These are phyloP conservation scores for Helicostylum pulchrum DNA, from an alignment of 192 early-diverging fungal species.

Conservation along the genomic window DNA sequence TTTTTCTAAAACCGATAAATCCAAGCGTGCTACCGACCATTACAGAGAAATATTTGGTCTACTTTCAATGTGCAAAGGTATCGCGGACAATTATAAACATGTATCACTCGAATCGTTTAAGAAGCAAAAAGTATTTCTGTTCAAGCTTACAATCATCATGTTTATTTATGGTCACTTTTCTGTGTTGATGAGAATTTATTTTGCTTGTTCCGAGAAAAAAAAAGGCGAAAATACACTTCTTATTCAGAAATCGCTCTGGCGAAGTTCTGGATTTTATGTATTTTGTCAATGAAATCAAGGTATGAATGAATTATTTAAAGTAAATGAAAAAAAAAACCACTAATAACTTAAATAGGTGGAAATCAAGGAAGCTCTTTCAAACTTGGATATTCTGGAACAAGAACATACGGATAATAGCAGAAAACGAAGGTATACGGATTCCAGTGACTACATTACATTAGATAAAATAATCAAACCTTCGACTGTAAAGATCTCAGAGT, in stretches of 20 bases:
- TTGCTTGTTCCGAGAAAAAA: conserved; percentile 2
- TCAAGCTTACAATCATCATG: conserved; percentile 1
- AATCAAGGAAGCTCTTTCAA: no score
- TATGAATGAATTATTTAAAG: background rate
- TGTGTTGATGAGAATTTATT: background rate
- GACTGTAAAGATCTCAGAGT: no score
- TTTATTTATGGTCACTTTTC: background rate
- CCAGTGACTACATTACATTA: no score
- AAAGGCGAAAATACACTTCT: background rate
- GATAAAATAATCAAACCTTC: no score
- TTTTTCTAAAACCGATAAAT: background rate
- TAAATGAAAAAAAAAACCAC: background rate
- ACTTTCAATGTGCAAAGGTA: background rate
- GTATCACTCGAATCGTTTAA: background rate
- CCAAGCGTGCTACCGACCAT: conserved; percentile 2
- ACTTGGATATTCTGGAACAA: no score
- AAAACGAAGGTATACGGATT: no score
- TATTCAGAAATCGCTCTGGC: background rate
- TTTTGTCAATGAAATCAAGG: background rate
- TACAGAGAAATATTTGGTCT: background rate
- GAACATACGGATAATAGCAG: no score
- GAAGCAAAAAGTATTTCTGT: background rate
- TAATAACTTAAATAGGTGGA: background rate
- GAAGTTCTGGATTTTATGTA: no score
- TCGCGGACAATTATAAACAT: background rate